phyloP scores from a whole-genome alignment of 2,329 filamentous ascomycete genomes.

The Pyrenophora tritici-repentis region DNA sequence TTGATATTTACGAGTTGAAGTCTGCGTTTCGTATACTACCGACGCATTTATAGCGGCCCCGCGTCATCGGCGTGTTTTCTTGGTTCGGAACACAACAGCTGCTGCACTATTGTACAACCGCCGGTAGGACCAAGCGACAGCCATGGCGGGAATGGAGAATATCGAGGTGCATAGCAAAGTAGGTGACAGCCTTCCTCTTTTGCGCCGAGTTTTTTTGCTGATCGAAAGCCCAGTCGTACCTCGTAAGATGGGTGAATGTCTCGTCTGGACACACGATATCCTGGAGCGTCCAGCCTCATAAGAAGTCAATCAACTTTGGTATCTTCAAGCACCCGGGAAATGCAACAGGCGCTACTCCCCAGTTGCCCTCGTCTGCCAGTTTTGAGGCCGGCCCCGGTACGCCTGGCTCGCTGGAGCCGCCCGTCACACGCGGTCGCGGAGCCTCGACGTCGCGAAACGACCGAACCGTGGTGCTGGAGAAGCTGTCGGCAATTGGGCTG shows the following conservation, averaged over 20 bases:
- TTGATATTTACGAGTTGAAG: neutral
- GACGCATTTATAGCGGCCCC: constrained; percentile 10
- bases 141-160: constrained; percentile 94
- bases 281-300: constrained; percentile 97
- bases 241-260: constrained; percentile 95
- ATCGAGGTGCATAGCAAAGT: constrained; percentile 98
- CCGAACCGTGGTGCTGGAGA: constrained; percentile 72
- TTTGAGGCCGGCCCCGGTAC: constrained; percentile 43
- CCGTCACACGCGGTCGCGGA: constrained; percentile 57
- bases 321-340: constrained; percentile 95
- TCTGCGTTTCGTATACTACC: neutral
- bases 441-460: constrained; percentile 65
- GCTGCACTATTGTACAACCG: neutral
- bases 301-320: constrained; percentile 98
- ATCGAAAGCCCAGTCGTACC: constrained; percentile 74
- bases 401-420: constrained; percentile 56
- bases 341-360: constrained; percentile 55
- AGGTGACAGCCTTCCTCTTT: constrained; percentile 35
- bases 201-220: constrained; percentile 9
- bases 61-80: neutral
- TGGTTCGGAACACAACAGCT: neutral
- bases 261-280: constrained; percentile 89
- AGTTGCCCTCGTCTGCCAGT: constrained; percentile 44
- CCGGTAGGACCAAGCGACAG: constrained; percentile 2
- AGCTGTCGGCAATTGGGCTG: constrained; percentile 65